phyloP scores from a whole-genome alignment of 305 asterid species.

The Solanum hybrid region DNA sequence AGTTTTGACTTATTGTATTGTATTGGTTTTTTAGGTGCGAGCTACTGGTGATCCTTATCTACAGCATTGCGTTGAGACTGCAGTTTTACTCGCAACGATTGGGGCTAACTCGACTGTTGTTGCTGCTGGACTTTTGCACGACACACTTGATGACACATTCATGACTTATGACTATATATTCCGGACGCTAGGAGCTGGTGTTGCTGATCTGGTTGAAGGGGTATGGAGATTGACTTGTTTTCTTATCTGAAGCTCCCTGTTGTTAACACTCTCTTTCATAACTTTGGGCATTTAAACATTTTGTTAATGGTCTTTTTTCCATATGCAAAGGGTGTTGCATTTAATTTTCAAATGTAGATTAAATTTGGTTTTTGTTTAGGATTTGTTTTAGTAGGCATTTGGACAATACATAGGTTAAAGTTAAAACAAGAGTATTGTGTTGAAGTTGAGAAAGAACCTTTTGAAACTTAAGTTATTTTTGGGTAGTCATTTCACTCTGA shows the following conservation, averaged over 20 bases:
- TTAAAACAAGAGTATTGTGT: neutral
- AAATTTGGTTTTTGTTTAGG: neutral
- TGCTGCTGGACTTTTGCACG: constrained; percentile 95
- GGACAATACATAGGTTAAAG: neutral
- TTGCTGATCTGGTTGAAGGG: constrained; percentile 89
- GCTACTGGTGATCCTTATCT: constrained; percentile 91
- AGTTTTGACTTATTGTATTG: neutral
- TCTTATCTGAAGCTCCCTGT: neutral
- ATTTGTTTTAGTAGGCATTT: neutral
- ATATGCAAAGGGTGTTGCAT: neutral
- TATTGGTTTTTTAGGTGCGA: constrained; percentile 46
- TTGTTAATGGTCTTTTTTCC: neutral
- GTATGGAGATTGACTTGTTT: constrained; percentile 33
- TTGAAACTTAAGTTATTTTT: neutral
- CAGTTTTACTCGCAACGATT: constrained; percentile 52
- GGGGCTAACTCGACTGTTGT: constrained; percentile 91
- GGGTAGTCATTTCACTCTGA: neutral
- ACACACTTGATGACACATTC: constrained; percentile 70
- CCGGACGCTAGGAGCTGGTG: constrained; percentile 53
- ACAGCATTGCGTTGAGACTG: constrained; percentile 95
- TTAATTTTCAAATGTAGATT: neutral
- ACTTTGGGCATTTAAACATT: neutral
- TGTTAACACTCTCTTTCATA: neutral
- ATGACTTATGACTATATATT: constrained; percentile 52
- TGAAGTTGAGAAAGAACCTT: neutral